Percentiles rank a stretch among this genome's conserved stretches.
These are phyloP conservation scores for Trifolium fragiferum DNA, from an alignment of 306 rosid genomes.

Conservation along the genomic window DNA sequence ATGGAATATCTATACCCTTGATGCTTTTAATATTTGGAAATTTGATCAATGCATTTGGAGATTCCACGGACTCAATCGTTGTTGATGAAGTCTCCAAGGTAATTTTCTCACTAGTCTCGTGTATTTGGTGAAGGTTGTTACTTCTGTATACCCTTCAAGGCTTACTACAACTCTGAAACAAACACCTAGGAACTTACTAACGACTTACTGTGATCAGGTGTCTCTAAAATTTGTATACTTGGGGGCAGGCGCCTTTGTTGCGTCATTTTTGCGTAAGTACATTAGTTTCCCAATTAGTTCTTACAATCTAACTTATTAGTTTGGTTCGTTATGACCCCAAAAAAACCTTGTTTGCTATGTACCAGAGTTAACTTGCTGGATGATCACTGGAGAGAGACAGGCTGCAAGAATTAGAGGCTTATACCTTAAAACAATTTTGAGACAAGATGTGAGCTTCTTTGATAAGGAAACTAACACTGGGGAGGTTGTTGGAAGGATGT, in stretches of 20 bases:
- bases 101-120: background rate
- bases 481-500: slow-evolving; percentile 87
- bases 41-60: slow-evolving; percentile 73
- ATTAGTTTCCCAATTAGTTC: slow-evolving; percentile 8
- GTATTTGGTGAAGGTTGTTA: background rate
- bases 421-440: slow-evolving; percentile 77
- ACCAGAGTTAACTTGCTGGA: slow-evolving; percentile 84
- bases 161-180: background rate
- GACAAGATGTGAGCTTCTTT: slow-evolving; percentile 85
- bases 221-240: slow-evolving; percentile 67
- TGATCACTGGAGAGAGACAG: slow-evolving; percentile 93
- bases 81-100: slow-evolving; percentile 70
- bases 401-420: slow-evolving; percentile 79
- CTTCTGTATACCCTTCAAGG: background rate
- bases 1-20: slow-evolving; percentile 64
- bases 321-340: slow-evolving; percentile 18
- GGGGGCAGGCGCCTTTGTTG: slow-evolving; percentile 66
- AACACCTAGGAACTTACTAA: slow-evolving; percentile 2
- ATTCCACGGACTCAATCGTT: slow-evolving; percentile 37
- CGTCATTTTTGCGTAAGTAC: slow-evolving; percentile 71
- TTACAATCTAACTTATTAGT: slow-evolving; percentile 19
- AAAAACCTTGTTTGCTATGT: slow-evolving; percentile 28
- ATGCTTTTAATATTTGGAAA: slow-evolving; percentile 70
- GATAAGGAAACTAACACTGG: slow-evolving; percentile 80
- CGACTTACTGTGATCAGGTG: slow-evolving; percentile 52